These are phyloP conservation scores for Diospyros lotus DNA, from an alignment of 148 eudicot species.

Conservation along the genomic window DNA sequence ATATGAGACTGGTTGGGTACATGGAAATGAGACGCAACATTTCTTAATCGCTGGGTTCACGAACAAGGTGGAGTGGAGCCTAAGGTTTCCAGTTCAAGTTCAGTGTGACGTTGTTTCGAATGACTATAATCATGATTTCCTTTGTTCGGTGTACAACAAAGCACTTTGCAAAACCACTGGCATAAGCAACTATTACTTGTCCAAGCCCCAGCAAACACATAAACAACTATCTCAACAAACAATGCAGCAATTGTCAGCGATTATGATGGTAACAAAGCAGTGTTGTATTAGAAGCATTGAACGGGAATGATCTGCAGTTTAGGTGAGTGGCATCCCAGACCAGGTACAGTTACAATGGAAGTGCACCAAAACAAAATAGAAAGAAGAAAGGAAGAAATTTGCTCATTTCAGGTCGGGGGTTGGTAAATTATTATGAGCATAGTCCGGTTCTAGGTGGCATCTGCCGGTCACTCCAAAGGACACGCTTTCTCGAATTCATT, in stretches of 20 bases:
- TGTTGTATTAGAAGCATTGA: background rate
- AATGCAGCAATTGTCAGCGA: background rate
- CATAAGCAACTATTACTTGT: too few species aligned
- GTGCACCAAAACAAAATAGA: background rate
- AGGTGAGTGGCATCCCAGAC: background rate
- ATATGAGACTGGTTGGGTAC: too few species aligned
- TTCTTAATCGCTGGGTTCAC: too few species aligned
- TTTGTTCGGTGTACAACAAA: too few species aligned
- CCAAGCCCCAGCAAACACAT: too few species aligned
- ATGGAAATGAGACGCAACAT: too few species aligned
- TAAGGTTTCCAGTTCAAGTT: too few species aligned
- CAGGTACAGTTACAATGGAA: background rate
- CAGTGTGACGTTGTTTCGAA: too few species aligned
- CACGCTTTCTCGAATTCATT: conserved; percentile 78
- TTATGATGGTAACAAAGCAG: background rate
- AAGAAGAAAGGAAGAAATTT: background rate
- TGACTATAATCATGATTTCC: too few species aligned
- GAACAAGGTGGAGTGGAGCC: too few species aligned
- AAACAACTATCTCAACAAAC: too few species aligned
- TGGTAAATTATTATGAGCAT: conserved; percentile 12
- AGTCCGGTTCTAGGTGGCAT: background rate
- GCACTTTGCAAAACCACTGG: too few species aligned
- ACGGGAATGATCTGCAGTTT: background rate
- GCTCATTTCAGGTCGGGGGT: conserved; percentile 14
- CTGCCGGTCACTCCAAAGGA: conserved; percentile 37